These are phyloP conservation scores for Ustilago shanxiensis DNA, from an alignment of 1,284 basidiomycete genomes.

Conservation along the genomic window DNA sequence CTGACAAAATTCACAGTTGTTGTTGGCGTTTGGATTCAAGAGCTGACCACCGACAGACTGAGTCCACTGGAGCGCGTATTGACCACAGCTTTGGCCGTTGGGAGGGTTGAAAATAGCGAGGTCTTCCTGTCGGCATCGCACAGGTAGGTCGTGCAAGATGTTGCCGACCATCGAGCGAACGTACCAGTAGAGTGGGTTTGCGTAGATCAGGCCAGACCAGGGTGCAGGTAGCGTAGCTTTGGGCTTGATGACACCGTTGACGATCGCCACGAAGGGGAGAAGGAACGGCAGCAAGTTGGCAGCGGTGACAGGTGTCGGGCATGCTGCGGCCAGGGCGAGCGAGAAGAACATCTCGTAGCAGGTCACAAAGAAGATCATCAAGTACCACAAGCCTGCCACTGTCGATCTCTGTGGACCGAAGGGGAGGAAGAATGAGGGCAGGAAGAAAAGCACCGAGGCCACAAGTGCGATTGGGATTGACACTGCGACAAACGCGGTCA, in stretches of 20 bases:
- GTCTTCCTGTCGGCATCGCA: constrained; percentile 55
- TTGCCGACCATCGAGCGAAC: constrained; percentile 60
- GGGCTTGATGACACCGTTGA: constrained; percentile 67
- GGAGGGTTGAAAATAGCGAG: constrained; percentile 59
- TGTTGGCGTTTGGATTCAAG: constrained; percentile 35
- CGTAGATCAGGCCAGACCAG: constrained; percentile 58
- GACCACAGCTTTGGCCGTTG: constrained; percentile 46
- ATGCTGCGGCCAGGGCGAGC: constrained; percentile 61
- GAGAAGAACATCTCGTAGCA: constrained; percentile 64
- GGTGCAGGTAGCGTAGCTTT: constrained; percentile 53
- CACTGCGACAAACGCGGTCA: constrained; percentile 53
- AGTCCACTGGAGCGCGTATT: constrained; percentile 59
- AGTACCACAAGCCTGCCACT: constrained; percentile 62
- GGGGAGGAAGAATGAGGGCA: constrained; percentile 64
- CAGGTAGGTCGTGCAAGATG: constrained; percentile 56
- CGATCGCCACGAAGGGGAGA: constrained; percentile 70
- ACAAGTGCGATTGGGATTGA: constrained; percentile 60
- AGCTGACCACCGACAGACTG: constrained; percentile 44
- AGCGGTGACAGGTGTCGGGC: constrained; percentile 63
- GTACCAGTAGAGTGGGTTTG: constrained; percentile 64
- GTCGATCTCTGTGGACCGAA: constrained; percentile 49
- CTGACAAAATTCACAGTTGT: constrained; percentile 54
- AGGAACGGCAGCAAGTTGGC: constrained; percentile 67
- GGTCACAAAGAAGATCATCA: constrained; percentile 58
- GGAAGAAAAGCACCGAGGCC: constrained; percentile 65